A percentile compares a stretch with the other conserved stretches of the same genome.
Conservation (phyloP, 352 stramenopile genomes). For the Phytophthora cactorum region DNA sequence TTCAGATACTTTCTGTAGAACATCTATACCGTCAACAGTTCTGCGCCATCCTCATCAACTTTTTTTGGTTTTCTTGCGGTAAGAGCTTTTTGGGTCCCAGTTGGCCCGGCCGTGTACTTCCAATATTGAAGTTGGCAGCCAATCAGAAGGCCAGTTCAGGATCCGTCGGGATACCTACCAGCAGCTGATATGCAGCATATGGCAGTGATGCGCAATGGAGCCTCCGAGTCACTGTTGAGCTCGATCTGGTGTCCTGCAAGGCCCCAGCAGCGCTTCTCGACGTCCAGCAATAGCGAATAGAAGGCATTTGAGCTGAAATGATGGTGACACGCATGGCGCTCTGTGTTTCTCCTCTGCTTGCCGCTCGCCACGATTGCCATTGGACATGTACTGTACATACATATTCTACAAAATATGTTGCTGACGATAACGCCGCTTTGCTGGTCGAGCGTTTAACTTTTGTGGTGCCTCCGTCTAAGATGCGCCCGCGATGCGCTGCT, state of each 20-base stretch:
- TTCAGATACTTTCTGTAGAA: too few species aligned
- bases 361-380: not conserved
- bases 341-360: not conserved
- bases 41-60: too few species aligned
- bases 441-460: constrained; percentile 11
- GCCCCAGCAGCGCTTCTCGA: not conserved
- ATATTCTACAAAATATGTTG: not conserved
- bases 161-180: constrained; percentile 8
- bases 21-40: too few species aligned
- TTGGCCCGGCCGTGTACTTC: not conserved
- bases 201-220: constrained; percentile 14
- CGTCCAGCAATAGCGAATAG: not conserved
- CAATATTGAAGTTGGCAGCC: constrained; percentile 20
- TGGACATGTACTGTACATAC: too few species aligned
- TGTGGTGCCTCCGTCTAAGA: constrained; percentile 7
- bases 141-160: constrained; percentile 9
- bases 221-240: constrained; percentile 10
- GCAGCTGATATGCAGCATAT: constrained; percentile 17
- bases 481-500: constrained; percentile 6
- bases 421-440: constrained; percentile 1
- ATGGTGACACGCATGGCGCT: not conserved
- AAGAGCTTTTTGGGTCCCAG: not conserved
- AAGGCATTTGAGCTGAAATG: constrained; percentile 11
- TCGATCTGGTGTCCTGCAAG: not conserved
- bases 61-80: too few species aligned